These are phyloP conservation scores for Vanrija pseudolonga DNA, from an alignment of 1,284 basidiomycete species.

Conservation along the genomic window DNA sequence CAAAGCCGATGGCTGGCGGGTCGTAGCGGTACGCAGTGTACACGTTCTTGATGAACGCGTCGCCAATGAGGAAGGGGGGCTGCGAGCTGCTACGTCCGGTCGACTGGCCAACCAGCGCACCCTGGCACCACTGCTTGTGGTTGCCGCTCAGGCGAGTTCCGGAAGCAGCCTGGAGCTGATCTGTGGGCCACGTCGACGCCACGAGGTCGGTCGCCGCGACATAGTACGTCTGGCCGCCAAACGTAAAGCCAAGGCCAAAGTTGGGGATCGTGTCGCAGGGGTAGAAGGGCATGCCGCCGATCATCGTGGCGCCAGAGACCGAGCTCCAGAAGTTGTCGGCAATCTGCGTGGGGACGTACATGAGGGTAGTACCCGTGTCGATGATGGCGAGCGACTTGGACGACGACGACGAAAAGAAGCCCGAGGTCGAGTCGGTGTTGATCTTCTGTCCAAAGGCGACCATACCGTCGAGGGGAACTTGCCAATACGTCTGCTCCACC, in stretches of 20 bases:
- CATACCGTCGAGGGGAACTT: no score
- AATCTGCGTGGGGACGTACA: conserved; percentile 13
- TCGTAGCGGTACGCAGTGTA: conserved; percentile 52
- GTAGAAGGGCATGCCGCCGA: conserved; percentile 3
- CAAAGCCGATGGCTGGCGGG: conserved; percentile 52
- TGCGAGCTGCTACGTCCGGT: background rate
- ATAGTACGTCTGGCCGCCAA: background rate
- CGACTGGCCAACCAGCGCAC: background rate
- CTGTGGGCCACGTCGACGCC: background rate
- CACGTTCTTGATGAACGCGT: conserved; percentile 77
- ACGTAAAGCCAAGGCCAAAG: background rate
- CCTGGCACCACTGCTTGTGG: background rate
- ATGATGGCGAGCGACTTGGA: background rate
- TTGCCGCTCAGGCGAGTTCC: background rate
- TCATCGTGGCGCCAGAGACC: conserved; percentile 4
- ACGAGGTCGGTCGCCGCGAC: background rate
- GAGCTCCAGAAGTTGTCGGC: conserved; percentile 15
- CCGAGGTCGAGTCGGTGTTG: background rate
- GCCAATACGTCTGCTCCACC: background rate
- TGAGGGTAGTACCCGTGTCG: conserved; percentile 26
- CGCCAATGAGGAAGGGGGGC: conserved; percentile 75
- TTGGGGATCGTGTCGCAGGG: conserved; percentile 9
- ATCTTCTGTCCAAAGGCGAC: no score
- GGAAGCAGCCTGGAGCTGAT: background rate
- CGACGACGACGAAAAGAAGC: background rate